These are phyloP conservation scores for Tephrocybe rancida DNA, from an alignment of 768 basidiomycete species.

Conservation along the genomic window DNA sequence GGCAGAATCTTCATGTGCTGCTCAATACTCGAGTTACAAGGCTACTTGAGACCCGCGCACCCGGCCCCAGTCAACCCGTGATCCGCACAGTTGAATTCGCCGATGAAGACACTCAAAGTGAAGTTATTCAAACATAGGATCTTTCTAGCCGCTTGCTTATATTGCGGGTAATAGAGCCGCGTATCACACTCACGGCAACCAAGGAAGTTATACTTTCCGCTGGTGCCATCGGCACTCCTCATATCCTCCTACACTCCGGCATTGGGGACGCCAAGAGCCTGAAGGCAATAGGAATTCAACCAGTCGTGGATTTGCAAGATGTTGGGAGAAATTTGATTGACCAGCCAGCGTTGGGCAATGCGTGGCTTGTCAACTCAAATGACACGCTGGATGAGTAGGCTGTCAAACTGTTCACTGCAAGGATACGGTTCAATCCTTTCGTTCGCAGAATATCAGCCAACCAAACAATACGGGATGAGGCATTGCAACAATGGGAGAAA, in stretches of 20 bases:
- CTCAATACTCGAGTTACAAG: conserved; percentile 25
- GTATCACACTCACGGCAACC: conserved; percentile 12
- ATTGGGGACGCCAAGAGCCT: conserved; percentile 31
- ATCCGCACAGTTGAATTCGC: conserved; percentile 8
- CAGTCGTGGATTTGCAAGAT: conserved; percentile 25
- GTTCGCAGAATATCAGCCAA: conserved; percentile 8
- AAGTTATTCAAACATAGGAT: neutral
- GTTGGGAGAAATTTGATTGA: conserved; percentile 32
- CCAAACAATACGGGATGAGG: conserved; percentile 13
- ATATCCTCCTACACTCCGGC: conserved; percentile 33
- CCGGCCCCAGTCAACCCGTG: neutral
- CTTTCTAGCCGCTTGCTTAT: neutral
- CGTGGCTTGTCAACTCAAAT: conserved; percentile 30
- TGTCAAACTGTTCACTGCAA: neutral
- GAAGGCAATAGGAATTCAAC: conserved; percentile 19
- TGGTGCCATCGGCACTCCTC: conserved; percentile 34
- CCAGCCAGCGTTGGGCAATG: conserved; percentile 22
- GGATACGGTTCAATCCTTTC: neutral
- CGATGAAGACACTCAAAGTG: neutral
- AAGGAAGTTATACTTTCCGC: conserved; percentile 21
- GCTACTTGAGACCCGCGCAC: conserved; percentile 15
- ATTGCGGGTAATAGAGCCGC: neutral
- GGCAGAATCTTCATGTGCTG: conserved; percentile 29
- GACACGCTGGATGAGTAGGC: conserved; percentile 19
- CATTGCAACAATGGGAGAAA: conserved; percentile 21